Conservation (phyloP, 768 basidiomycete species). For the Pleurotus giganteus region DNA sequence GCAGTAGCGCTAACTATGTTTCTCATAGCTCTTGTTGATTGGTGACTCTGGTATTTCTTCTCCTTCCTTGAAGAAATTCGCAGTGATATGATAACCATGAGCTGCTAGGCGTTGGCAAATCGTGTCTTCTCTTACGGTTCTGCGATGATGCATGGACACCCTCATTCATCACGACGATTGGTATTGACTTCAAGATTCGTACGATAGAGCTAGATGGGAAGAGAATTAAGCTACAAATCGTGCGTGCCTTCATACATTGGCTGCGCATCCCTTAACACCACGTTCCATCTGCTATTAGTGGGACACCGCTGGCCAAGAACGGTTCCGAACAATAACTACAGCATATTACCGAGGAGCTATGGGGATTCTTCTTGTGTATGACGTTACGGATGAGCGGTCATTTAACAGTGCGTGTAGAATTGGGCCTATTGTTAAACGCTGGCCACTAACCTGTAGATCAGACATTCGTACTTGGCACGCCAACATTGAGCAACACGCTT, state of each 20-base stretch:
- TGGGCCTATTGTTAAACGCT: background rate
- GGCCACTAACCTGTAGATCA: conserved; percentile 31
- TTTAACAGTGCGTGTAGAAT: conserved; percentile 82
- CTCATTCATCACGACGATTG: conserved; percentile 98
- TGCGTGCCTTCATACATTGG: conserved; percentile 36
- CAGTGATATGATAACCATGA: conserved; percentile 5
- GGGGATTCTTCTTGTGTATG: conserved; percentile 98
- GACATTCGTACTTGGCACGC: conserved; percentile 98
- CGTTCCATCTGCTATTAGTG: conserved; percentile 53
- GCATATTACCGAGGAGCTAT: conserved; percentile 99
- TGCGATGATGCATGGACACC: conserved; percentile 99
- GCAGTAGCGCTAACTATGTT: conserved; percentile 11
- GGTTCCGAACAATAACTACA: conserved; percentile 97
- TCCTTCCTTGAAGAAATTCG: conserved; percentile 6
- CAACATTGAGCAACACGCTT: conserved; percentile 98
- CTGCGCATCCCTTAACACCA: conserved; percentile 4
- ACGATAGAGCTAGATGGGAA: conserved; percentile 98
- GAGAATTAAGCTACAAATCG: conserved; percentile 98
- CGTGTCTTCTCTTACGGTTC: conserved; percentile 92
- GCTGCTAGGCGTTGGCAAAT: conserved; percentile 86
- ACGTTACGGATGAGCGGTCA: conserved; percentile 91
- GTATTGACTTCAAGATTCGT: conserved; percentile 99
- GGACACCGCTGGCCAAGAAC: conserved; percentile 99
- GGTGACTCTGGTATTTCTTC: conserved; percentile 81
- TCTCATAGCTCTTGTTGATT: conserved; percentile 82